phyloP scores from a whole-genome alignment of 768 basidiomycete genomes.

The Macrolepiota fuliginosa region DNA sequence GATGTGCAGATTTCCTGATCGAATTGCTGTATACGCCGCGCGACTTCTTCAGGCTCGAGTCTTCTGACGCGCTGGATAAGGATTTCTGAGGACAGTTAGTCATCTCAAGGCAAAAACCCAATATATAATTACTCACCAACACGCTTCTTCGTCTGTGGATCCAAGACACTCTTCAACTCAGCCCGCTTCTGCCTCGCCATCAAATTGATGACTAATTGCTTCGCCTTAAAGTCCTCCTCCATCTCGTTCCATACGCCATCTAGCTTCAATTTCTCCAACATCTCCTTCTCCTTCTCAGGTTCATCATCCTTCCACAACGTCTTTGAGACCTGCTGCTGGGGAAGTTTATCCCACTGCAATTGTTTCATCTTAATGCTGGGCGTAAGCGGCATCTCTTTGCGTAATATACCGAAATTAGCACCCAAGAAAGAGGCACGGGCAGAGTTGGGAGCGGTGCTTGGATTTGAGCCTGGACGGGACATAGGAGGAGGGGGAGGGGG shows the following conservation, averaged over 20 bases:
- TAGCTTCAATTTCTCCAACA: conserved; percentile 74
- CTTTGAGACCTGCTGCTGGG: conserved; percentile 78
- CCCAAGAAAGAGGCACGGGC: conserved; percentile 62
- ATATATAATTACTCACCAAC: conserved; percentile 62
- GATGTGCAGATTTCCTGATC: conserved; percentile 86
- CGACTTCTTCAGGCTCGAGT: conserved; percentile 85
- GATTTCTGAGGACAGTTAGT: conserved; percentile 59
- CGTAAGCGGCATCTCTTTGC: conserved; percentile 84
- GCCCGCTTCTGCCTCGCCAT: conserved; percentile 85
- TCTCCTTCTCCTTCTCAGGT: conserved; percentile 69
- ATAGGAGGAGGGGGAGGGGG: conserved; percentile 30
- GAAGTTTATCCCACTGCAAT: conserved; percentile 98
- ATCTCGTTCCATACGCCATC: conserved; percentile 95
- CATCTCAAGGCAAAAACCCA: not conserved
- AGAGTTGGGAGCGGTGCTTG: conserved; percentile 41
- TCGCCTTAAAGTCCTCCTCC: conserved; percentile 98
- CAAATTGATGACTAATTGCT: conserved; percentile 87
- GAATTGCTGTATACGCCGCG: conserved; percentile 79
- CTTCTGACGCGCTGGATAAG: conserved; percentile 85
- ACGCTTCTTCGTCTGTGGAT: conserved; percentile 87
- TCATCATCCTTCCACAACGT: conserved; percentile 84
- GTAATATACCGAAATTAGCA: conserved; percentile 54
- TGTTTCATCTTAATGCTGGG: conserved; percentile 96
- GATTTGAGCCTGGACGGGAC: conserved; percentile 23
- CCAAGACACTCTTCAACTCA: conserved; percentile 88